Base-by-base conservation (phyloP, 768 basidiomycete genomes). In the Wakefieldia striispora region DNA sequence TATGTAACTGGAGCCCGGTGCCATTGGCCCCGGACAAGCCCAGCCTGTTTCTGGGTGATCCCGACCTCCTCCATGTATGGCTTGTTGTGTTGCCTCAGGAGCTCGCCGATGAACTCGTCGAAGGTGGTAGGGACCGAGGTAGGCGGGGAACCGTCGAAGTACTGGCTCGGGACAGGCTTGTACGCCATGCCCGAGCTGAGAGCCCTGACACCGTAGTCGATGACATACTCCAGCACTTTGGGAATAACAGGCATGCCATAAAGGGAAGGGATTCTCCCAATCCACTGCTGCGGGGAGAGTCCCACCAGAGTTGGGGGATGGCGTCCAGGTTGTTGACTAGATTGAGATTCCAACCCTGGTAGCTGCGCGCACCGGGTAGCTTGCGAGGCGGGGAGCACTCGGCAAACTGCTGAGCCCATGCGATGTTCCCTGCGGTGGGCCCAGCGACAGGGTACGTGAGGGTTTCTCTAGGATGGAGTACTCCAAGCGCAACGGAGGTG, bases 281-380 rank as follows among this genome's bases (percentile, higher is more conserved):
- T 6, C 38, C 60, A 56, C 45, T 60, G 58, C 3, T 40, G 7
- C 3, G 43, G 48, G 6, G 44, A 50, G 17, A 29, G 3, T 5
- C 0, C 4, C 41, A 36, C 59, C 59, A 57, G 5, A 45, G 45
- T 23, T 61, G 51, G 2, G 59, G 55, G 1, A 51, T 50, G 17
- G 57, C 39, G 3, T 60, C 51, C 12, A 46, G 37, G 11, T 38
- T 41, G 33, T 60, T 61, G 37, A 60, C 49, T 16, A 60, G 44
- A 40, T 60, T 60, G 4, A 31, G 40, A 40, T 60, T 60, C 59
- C 59, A 60, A 1, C 44, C 46, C 16, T 53, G 17, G 37, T 61
- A 54, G 9, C 38, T 29, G 1, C 4, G 3, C 6, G 34, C 26
- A 13, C 20, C 1, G 16, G 10, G 3, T 4, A 12, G 5, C 24